These are phyloP conservation scores for Paraconiothyrium sp. DNA, from an alignment of 2,329 filamentous ascomycete genomes.

Conservation along the genomic window DNA sequence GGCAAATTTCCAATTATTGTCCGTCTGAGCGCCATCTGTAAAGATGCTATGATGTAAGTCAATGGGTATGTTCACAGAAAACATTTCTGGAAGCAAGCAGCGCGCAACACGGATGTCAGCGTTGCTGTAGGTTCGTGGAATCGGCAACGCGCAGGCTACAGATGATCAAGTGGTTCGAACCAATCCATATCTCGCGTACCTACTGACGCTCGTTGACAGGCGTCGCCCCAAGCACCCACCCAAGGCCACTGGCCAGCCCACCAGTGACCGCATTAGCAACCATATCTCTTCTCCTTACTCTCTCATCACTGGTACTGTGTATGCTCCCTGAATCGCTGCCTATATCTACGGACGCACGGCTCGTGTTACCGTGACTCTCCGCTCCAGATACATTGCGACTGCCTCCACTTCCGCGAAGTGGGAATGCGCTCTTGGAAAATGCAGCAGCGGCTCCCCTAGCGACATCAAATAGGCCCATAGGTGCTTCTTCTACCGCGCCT, in stretches of 20 bases:
- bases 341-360: slow-evolving; percentile 39
- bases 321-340: slow-evolving; percentile 51
- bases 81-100: neutral
- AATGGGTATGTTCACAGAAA: neutral
- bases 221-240: slow-evolving; percentile 68
- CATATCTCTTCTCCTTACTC: slow-evolving; percentile 76
- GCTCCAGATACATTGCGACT: slow-evolving; percentile 24
- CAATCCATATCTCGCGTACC: neutral
- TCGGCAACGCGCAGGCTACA: neutral
- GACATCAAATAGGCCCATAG: slow-evolving; percentile 64
- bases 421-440: slow-evolving; percentile 59
- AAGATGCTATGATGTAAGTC: neutral
- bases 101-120: neutral
- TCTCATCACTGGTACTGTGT: slow-evolving; percentile 42
- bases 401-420: slow-evolving; percentile 41
- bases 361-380: slow-evolving; percentile 17
- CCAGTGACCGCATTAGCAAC: slow-evolving; percentile 72
- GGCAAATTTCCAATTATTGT: neutral
- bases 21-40: neutral
- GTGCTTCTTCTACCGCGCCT: slow-evolving; percentile 57
- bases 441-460: slow-evolving; percentile 60
- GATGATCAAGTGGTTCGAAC: no score
- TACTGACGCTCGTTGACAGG: slow-evolving; percentile 11
- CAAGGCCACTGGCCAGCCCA: slow-evolving; percentile 69
- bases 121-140: neutral